Evolutionary conservation across 2,329 filamentous ascomycete genomes (phyloP), one percentile per base, ranked within the genome.

Genomic region (Fusarium marasasianum): DNA sequence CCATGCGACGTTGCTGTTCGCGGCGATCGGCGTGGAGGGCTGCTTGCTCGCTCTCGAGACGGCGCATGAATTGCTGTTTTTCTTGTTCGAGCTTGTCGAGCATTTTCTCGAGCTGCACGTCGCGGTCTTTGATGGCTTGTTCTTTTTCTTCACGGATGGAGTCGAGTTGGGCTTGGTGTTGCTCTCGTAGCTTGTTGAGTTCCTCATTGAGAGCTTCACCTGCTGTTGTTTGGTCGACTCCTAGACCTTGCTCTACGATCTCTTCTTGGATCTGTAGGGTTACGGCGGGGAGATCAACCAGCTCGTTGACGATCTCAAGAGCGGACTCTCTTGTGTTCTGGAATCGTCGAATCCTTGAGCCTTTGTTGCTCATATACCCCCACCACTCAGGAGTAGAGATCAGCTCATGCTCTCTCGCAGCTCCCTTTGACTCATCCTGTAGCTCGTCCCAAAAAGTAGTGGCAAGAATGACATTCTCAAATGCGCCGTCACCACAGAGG

Each of bases 381-480:
- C 63, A 65, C 26, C 59, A 65, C 18, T 65, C 57, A 3, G 33
- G 29, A 1, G 56, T 65, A 1, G 40, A 31, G n/a, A 44, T 41
- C 0, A 65, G n/a, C 5, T 65, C 26, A 9, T 45, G 26, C 9
- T 62, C 41, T 55, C 53, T 20, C 0, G 26, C 53, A 3, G 37
- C 26, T 18, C 53, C 53, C 22, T 55, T 55, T 2, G 37, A 31
- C 26, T 55, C 37, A 24, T 55, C 53, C 24, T 55, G 53, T 17
- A 55, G 6, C 53, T 55, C 53, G 1, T 66, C 58, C 63, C 63
- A 66, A 29, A 66, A 63, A 3, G 58, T 66, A n/a, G 63, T 66
- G 2, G 58, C 51, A 7, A 63, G 58, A 5, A 55, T 44, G 5
- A 66, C 63, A 15, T 63, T 66, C 41, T 63, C 53, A 17, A 63